These are phyloP conservation scores for Dictyophora rubrovolvata DNA, from an alignment of 768 basidiomycete species.

Conservation along the genomic window DNA sequence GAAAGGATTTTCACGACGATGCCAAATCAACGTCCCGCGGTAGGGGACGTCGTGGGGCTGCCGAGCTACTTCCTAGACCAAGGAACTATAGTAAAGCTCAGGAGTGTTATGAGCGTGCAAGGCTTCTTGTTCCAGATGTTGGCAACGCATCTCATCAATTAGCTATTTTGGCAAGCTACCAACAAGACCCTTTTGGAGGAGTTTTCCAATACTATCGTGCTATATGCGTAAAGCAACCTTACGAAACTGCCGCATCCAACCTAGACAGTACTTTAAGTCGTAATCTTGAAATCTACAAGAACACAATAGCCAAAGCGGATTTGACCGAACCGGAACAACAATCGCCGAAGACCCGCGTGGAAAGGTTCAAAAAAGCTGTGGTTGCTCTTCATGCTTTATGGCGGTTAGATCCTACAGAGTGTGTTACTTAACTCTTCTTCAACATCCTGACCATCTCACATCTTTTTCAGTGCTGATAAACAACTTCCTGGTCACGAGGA, in stretches of 20 bases:
- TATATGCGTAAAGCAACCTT: conserved; percentile 76
- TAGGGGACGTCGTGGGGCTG: conserved; percentile 32
- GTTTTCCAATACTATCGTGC: conserved; percentile 86
- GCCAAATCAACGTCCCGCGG: conserved; percentile 35
- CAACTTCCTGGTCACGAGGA: conserved; percentile 37
- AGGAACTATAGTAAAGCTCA: conserved; percentile 67
- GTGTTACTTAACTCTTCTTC: conserved; percentile 19
- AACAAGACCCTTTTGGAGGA: conserved; percentile 70
- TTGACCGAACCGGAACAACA: conserved; percentile 24
- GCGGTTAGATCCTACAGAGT: conserved; percentile 50
- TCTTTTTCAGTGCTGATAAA: conserved; percentile 35
- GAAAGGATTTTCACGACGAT: conserved; percentile 44
- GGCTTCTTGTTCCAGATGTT: conserved; percentile 71
- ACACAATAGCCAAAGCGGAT: conserved; percentile 26
- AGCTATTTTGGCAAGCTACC: conserved; percentile 82
- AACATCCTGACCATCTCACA: conserved; percentile 8
- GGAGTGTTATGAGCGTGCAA: conserved; percentile 79
- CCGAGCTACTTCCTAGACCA: conserved; percentile 39
- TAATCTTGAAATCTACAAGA: conserved; percentile 12
- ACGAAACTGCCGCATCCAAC: conserved; percentile 82
- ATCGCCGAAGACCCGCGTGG: conserved; percentile 44
- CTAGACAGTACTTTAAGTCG: conserved; percentile 54
- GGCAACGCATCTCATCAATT: conserved; percentile 96
- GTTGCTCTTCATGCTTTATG: conserved; percentile 72
- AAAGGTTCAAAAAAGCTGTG: conserved; percentile 61